Conservation (phyloP, 805 yeast genomes). For the Starmerella potacharoeniae region DNA sequence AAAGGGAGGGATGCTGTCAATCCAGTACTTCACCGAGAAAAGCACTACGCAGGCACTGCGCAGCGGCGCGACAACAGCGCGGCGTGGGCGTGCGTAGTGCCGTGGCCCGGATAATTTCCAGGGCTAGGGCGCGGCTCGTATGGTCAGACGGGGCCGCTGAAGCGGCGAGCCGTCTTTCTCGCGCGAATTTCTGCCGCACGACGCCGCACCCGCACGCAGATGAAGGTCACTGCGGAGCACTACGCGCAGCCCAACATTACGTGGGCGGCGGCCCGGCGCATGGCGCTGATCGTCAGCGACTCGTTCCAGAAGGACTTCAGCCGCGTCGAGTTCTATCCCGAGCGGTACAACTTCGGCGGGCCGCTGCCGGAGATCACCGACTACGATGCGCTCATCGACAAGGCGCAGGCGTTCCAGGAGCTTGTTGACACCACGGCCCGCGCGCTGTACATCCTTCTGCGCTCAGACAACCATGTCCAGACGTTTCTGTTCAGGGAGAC, state of each 20-base stretch:
- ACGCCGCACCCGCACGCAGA: no score
- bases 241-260: not conserved
- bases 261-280: conserved; percentile 8
- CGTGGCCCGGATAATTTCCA: no score
- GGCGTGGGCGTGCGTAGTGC: no score
- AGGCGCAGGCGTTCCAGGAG: conserved; percentile 4
- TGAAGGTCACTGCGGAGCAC: not conserved
- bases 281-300: conserved; percentile 8
- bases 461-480: conserved; percentile 3
- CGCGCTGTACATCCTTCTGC: not conserved
- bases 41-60: no score
- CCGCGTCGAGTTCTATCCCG: conserved; percentile 9
- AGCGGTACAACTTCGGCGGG: not conserved
- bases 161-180: no score
- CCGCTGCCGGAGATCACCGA: not conserved
- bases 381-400: not conserved
- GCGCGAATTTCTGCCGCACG: no score
- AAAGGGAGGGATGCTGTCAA: no score
- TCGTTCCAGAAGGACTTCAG: conserved; percentile 14
- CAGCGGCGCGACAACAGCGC: no score
- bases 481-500: not conserved
- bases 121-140: no score
- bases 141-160: no score
- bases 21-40: no score
- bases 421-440: conserved; percentile 5